These are phyloP conservation scores for Areca catechu DNA, from an alignment of 176 grass and related monocot genomes.

Conservation along the genomic window DNA sequence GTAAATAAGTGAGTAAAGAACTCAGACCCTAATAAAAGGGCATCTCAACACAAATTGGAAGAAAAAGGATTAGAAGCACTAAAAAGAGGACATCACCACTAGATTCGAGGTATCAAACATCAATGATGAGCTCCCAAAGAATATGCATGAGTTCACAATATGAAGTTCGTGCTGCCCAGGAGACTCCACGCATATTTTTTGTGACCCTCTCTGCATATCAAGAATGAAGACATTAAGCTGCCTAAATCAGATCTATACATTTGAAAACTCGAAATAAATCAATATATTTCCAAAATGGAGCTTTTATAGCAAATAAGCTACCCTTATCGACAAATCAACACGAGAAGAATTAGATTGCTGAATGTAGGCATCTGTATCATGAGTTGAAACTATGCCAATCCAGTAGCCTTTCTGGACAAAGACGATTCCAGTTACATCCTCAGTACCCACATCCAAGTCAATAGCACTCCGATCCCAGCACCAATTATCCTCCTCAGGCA, in stretches of 20 bases:
- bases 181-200: constrained; percentile 72
- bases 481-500: constrained; percentile 54
- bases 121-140: constrained; percentile 57
- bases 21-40: neutral
- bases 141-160: constrained; percentile 82
- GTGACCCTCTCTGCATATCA: constrained; percentile 59
- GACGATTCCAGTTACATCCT: constrained; percentile 71
- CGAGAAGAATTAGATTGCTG: constrained; percentile 63
- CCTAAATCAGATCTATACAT: too few species aligned
- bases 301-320: constrained; percentile 9
- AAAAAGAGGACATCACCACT: constrained; percentile 24
- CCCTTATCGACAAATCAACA: constrained; percentile 73
- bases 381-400: constrained; percentile 71
- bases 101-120: constrained; percentile 58
- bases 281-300: too few species aligned
- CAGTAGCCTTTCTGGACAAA: constrained; percentile 92
- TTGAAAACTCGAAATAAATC: too few species aligned
- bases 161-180: constrained; percentile 77
- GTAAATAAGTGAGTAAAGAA: constrained; percentile 4
- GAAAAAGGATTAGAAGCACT: neutral
- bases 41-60: neutral
- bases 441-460: constrained; percentile 59
- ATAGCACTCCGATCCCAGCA: constrained; percentile 72
- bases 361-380: constrained; percentile 75
- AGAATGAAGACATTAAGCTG: neutral